Conservation (phyloP, 768 basidiomycete species). For the Kockovaella imperatae region DNA sequence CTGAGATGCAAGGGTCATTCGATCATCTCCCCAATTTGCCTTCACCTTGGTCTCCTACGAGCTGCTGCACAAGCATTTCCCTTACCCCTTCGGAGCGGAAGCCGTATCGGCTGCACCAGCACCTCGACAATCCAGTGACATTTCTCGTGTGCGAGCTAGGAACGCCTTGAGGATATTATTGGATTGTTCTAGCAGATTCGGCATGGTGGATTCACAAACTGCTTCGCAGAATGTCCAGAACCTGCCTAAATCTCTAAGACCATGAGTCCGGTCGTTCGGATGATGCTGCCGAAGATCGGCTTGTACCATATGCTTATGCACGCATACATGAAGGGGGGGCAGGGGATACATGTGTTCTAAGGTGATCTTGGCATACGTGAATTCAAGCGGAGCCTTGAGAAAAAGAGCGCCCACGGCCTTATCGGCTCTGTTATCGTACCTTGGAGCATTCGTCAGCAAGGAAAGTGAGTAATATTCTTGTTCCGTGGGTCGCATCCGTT, state of each 20-base stretch:
- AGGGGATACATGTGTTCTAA: too few species aligned
- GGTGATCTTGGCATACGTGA: too few species aligned
- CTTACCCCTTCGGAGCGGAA: constrained; percentile 62
- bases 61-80: constrained; percentile 35
- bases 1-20: constrained; percentile 18
- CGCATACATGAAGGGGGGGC: too few species aligned
- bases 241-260: constrained; percentile 22
- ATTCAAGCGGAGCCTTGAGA: too few species aligned
- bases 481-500: too few species aligned
- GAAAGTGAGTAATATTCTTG: too few species aligned
- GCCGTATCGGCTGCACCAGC: constrained; percentile 51
- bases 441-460: too few species aligned
- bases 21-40: constrained; percentile 61
- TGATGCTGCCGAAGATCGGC: too few species aligned
- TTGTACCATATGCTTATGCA: too few species aligned
- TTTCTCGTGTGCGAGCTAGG: constrained; percentile 80
- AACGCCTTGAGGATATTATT: constrained; percentile 70
- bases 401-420: too few species aligned
- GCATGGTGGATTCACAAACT: constrained; percentile 27
- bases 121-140: constrained; percentile 48
- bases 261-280: too few species aligned
- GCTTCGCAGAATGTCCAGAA: constrained; percentile 17
- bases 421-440: too few species aligned
- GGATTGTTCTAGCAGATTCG: constrained; percentile 40
- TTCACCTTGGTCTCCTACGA: constrained; percentile 49